Evolutionary conservation across 192 early-diverging fungal genomes (phyloP).

Genomic region (Backusella macrospora): DNA sequence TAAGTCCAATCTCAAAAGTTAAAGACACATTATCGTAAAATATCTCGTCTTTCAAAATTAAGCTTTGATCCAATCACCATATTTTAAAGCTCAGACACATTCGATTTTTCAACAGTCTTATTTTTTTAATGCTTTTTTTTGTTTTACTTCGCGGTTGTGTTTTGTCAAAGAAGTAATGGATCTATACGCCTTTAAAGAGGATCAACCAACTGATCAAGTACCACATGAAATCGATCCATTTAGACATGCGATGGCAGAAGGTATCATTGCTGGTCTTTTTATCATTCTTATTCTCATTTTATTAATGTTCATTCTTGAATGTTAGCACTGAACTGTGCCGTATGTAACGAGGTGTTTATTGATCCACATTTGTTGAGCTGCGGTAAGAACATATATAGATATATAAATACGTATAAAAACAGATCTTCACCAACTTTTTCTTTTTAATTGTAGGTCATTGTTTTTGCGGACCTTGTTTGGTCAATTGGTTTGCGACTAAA

Average conservation of each 20-base stretch:
- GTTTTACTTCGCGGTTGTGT: no score
- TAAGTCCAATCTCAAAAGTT: no score
- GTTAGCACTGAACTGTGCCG: neutral
- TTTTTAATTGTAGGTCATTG: neutral
- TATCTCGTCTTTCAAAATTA: no score
- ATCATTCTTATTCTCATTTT: neutral
- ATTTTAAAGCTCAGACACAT: no score
- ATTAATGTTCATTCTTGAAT: neutral
- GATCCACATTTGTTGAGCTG: neutral
- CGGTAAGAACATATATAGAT: neutral
- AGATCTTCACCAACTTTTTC: neutral
- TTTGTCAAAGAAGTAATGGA: no score
- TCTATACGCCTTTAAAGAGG: neutral
- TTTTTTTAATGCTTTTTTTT: no score
- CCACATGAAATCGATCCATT: neutral
- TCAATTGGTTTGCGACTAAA: conserved; percentile 1
- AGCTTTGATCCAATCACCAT: no score
- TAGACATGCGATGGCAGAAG: neutral
- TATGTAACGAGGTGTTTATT: neutral
- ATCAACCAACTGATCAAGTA: neutral
- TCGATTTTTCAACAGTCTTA: no score
- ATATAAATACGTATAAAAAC: neutral
- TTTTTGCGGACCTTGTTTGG: neutral
- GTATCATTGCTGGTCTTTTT: neutral
- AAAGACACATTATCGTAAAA: no score